Conservation (phyloP, 2,329 filamentous ascomycete species). For the Alternaria panax region DNA sequence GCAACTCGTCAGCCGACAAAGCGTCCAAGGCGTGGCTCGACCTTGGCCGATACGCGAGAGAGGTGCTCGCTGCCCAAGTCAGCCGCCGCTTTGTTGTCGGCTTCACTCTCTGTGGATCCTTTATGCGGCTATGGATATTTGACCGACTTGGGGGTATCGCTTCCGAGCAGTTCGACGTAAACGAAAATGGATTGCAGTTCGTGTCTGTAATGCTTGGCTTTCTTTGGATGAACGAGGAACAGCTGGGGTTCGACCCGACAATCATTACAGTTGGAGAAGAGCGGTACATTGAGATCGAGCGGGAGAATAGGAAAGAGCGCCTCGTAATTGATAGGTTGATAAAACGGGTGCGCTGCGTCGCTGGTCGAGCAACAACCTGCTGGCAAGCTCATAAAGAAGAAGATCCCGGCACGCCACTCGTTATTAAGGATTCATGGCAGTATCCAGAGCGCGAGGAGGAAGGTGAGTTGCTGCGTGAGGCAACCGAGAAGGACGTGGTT, state of each 20-base stretch:
- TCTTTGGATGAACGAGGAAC: background rate
- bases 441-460: constrained; percentile 54
- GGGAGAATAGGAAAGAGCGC: background rate
- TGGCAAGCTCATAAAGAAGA: background rate
- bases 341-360: background rate
- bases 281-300: background rate
- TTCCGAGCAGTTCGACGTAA: background rate
- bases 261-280: background rate
- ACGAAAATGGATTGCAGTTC: background rate
- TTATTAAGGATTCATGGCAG: constrained; percentile 59
- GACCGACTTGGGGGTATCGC: background rate
- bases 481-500: constrained; percentile 44
- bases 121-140: background rate
- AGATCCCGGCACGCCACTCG: constrained; percentile 37
- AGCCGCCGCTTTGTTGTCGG: background rate
- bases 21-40: background rate
- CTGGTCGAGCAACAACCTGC: background rate
- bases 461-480: constrained; percentile 50
- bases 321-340: background rate
- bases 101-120: background rate
- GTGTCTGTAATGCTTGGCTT: background rate
- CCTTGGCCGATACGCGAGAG: background rate
- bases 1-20: background rate
- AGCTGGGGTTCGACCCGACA: background rate
- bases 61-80: background rate